These are phyloP conservation scores for Debaryomyces psychrophilus DNA, from an alignment of 1,139 yeast genomes.

Conservation along the genomic window DNA sequence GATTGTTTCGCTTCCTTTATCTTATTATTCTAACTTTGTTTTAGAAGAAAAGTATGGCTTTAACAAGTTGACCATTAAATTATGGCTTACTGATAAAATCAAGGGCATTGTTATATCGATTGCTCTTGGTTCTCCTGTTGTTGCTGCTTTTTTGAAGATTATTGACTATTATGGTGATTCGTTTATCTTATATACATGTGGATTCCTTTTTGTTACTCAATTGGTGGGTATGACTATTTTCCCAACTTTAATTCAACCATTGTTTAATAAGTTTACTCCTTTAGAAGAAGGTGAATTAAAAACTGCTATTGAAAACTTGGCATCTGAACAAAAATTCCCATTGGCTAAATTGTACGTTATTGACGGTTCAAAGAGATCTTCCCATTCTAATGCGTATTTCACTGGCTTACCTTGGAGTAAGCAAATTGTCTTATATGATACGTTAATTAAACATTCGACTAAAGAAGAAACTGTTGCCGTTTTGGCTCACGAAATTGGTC, in stretches of 20 bases:
- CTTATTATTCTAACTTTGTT: conserved; percentile 79
- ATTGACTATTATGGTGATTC: conserved; percentile 77
- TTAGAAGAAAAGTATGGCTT: conserved; percentile 92
- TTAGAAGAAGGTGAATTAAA: conserved; percentile 89
- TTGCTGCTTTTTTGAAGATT: conserved; percentile 77
- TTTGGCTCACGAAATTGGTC: conserved; percentile 96
- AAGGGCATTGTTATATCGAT: conserved; percentile 59
- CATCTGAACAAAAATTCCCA: conserved; percentile 78
- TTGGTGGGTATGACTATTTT: conserved; percentile 69
- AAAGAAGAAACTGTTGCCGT: conserved; percentile 88
- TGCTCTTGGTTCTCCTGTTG: conserved; percentile 69
- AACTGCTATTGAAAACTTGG: conserved; percentile 76
- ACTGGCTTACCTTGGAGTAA: conserved; percentile 96
- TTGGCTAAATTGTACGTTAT: conserved; percentile 80
- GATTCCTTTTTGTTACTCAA: conserved; percentile 71
- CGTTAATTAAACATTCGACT: conserved; percentile 79
- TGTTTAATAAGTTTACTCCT: conserved; percentile 89
- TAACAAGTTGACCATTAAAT: conserved; percentile 73
- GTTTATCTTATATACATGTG: conserved; percentile 78
- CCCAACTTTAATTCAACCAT: conserved; percentile 87
- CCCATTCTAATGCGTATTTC: conserved; percentile 96
- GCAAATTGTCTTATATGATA: conserved; percentile 90
- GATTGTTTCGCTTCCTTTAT: conserved; percentile 62
- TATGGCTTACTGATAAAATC: conserved; percentile 73
- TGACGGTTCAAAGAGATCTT: conserved; percentile 94